phyloP scores from a whole-genome alignment of 2,329 filamentous ascomycete genomes.

The Paraphaeosphaeria minitans region DNA sequence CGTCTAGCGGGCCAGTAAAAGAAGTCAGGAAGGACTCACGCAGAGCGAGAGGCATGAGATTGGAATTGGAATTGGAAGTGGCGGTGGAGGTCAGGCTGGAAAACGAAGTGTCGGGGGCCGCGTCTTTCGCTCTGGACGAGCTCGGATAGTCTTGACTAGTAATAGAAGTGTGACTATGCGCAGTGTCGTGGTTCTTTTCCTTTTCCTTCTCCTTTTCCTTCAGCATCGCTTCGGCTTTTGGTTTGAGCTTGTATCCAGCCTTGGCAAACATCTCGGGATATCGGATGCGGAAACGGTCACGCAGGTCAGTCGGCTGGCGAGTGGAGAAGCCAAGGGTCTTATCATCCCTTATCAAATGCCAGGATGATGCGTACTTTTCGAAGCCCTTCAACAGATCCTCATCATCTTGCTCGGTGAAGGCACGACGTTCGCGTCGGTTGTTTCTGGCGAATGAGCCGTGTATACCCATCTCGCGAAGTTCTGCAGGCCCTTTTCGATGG shows the following conservation, averaged over 20 bases:
- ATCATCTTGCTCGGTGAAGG: slow-evolving; percentile 64
- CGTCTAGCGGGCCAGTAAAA: slow-evolving; percentile 25
- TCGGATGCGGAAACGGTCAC: slow-evolving; percentile 65
- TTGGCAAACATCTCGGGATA: slow-evolving; percentile 62
- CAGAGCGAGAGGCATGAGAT: slow-evolving; percentile 14
- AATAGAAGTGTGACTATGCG: slow-evolving; percentile 6
- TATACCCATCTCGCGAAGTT: slow-evolving; percentile 54
- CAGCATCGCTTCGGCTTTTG: slow-evolving; percentile 30
- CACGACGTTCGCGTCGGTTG: slow-evolving; percentile 59
- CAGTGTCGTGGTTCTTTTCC: slow-evolving; percentile 23
- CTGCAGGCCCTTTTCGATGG: slow-evolving; percentile 32
- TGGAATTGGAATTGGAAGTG: slow-evolving; percentile 15
- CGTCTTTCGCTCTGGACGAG: neutral
- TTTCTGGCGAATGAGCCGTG: slow-evolving; percentile 56
- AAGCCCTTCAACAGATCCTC: slow-evolving; percentile 63
- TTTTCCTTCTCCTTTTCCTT: slow-evolving; percentile 28
- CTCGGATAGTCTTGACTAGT: neutral
- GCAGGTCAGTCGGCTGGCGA: slow-evolving; percentile 61
- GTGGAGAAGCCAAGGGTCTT: slow-evolving; percentile 56
- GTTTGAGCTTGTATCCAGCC: slow-evolving; percentile 51
- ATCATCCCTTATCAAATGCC: slow-evolving; percentile 65
- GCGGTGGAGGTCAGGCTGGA: neutral
- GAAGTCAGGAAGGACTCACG: slow-evolving; percentile 25
- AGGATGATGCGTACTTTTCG: slow-evolving; percentile 62
- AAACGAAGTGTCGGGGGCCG: neutral